Base-by-base conservation (phyloP, 2,329 filamentous ascomycete genomes). In the Daldinia sp. region DNA sequence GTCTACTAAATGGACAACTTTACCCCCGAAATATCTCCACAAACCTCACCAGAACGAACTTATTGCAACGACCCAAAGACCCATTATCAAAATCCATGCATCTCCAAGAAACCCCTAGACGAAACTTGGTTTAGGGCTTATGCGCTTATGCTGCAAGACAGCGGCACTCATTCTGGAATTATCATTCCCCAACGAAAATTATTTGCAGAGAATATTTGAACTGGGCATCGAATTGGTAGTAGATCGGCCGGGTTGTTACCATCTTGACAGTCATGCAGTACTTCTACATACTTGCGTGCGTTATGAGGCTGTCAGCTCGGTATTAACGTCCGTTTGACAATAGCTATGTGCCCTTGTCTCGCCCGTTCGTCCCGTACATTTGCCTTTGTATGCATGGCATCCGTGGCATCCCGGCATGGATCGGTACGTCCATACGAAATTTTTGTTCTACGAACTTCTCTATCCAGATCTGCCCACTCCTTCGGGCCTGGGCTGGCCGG, bases 71-170 rank as follows among this genome's bases (percentile, higher is more conserved):
- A 15, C 21, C 13, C 13, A 43, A 32, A 21, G 39, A 15, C 21
- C 13, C 21, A 43, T 25, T 43, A 43, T 43, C 39, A n/a, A 21
- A 43, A 25, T 43, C 25, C 21, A 43, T 43, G 21, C 39, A 21
- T 27, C 3, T 43, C 11, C 7, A 27, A 45, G 21, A 27, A n/a
- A 27, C 13, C 15, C 39, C 50, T 57, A 43, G 49, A 43, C 21
- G 35, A 13, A 61, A 56, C 58, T 41, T 11, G 29, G 58, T 32
- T 48, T 58, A 64, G 58, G 62, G 62, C 62, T 64, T 62, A 58
- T 39, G 11, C n/a, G 13, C 45, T 19, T 10, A 29, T 48, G 17
- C 34, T 54, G 30, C 52, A 27, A 51, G 43, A 49, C 49, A 34
- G 61, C 56, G 45, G 56, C 19, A 39, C 30, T 59, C 35, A 37